Evolutionary conservation across 169 alveolate species (phyloP), one percentile per base, ranked within the genome.

Genomic region (Plasmodium berghei): DNA sequence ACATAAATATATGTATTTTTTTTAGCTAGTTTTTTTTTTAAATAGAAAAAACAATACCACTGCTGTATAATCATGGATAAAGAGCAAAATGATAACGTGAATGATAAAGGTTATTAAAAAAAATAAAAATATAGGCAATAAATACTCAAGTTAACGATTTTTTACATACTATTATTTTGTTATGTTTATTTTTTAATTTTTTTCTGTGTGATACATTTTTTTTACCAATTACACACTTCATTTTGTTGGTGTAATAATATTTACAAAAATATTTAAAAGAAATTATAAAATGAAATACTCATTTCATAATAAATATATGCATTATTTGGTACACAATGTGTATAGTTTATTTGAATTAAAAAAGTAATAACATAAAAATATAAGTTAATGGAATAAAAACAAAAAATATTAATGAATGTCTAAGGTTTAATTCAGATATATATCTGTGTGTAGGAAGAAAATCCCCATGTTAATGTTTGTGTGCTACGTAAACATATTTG

Each of bases 61-160:
- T 20, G 55, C 54, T 72, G 34, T 52, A 34, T 40, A 52, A 72
- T 18, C 48, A 72, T 72, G 85, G 85, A 54, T 20, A 14, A 24
- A 58, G 67, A 34, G 16, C 85, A 12, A 55, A 73, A 73, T 34
- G 72, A 73, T 40, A 40, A 73, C 48, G n/a, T 49, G 61, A 73
- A 42, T 16, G 87, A 73, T 1, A 56, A 73, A 73, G 87, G 87
- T 73, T 73, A 73, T 48, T 56, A 12, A n/a, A 40, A 40, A 28
- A 73, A 55, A 58, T n/a, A 9, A 34, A 62, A 45, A 24, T 46
- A 58, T 56, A 24, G 52, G 18, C 46, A 16, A 55, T 20, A 73
- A 55, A 34, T 34, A 5, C 42, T 34, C 8, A 34, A 34, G 42
- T 3, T 34, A 34, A 3, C 5, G 22, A 69, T 14, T 5, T 58